Percentiles rank a stretch among this genome's conserved stretches.
Conservation (phyloP, 495 filamentous ascomycete genomes). For the Thermothielavioides terrestris region DNA sequence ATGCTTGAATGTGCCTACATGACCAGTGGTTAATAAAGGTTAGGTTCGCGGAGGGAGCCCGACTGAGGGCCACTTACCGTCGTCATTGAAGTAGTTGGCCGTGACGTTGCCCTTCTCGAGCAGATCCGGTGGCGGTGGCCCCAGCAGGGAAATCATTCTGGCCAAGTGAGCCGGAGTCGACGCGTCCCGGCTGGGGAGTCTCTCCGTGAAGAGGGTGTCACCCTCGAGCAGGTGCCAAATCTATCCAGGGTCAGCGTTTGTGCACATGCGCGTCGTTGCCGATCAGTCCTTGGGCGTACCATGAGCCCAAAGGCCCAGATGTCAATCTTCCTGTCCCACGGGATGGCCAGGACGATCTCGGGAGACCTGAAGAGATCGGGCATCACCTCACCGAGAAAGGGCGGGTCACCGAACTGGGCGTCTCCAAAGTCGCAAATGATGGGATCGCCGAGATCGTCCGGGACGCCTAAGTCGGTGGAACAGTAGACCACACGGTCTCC, state of each 20-base stretch:
- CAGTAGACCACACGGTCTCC: background rate
- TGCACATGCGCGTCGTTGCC: background rate
- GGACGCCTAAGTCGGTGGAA: background rate
- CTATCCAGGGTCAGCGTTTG: background rate
- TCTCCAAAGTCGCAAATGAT: background rate
- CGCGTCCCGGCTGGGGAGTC: background rate
- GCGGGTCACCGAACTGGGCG: background rate
- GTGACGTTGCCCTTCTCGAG: slow-evolving; percentile 12
- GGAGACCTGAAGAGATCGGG: background rate
- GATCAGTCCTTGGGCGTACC: too few species aligned
- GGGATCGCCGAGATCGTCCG: background rate
- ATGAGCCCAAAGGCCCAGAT: background rate
- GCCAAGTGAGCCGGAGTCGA: slow-evolving; percentile 39
- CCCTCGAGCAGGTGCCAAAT: background rate
- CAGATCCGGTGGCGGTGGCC: slow-evolving; percentile 36
- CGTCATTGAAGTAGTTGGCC: background rate
- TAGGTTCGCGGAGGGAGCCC: too few species aligned
- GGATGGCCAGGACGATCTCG: background rate
- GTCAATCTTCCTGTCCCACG: background rate
- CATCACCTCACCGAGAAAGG: background rate
- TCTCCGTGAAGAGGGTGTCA: background rate
- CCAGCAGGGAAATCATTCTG: slow-evolving; percentile 38
- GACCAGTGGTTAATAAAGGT: too few species aligned
- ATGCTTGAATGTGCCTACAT: too few species aligned
- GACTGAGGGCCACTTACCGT: too few species aligned